Percentiles rank a stretch among this genome's conserved stretches.
Evolutionary conservation across 768 basidiomycete genomes (phyloP).

Genomic region (Kwoniella sp.): DNA sequence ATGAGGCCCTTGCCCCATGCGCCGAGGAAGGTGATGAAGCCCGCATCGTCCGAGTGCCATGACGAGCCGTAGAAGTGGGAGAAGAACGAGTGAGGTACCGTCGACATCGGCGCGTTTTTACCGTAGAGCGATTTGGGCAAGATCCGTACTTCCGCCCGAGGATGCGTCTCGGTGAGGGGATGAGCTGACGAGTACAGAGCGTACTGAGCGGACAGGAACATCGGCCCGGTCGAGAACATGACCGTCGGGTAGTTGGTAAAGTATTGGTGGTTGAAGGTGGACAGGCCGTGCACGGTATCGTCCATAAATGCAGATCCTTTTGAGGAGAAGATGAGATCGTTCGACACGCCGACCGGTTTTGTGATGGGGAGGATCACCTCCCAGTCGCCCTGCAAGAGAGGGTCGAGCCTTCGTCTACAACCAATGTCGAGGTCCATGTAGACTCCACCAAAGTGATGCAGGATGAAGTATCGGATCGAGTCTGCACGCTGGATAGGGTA

Average conservation of each 20-base stretch:
- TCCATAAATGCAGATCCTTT: constrained; percentile 82
- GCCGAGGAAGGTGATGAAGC: constrained; percentile 89
- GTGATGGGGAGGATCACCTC: constrained; percentile 85
- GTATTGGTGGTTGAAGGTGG: constrained; percentile 88
- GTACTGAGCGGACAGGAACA: constrained; percentile 95
- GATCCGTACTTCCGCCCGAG: constrained; percentile 74
- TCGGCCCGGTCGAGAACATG: constrained; percentile 98
- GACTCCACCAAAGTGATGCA: constrained; percentile 89
- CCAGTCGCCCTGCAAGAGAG: constrained; percentile 70
- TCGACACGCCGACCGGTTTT: constrained; percentile 93
- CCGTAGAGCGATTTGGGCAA: constrained; percentile 96
- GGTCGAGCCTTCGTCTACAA: constrained; percentile 78
- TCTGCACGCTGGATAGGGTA: constrained; percentile 95
- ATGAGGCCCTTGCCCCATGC: constrained; percentile 82
- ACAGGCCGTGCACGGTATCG: constrained; percentile 85
- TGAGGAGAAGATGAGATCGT: constrained; percentile 92
- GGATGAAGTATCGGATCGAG: constrained; percentile 94
- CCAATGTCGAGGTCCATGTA: constrained; percentile 98
- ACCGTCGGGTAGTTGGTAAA: constrained; percentile 97
- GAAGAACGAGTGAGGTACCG: constrained; percentile 89
- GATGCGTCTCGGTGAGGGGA: constrained; percentile 54
- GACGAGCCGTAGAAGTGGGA: constrained; percentile 96
- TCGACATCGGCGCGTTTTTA: constrained; percentile 79
- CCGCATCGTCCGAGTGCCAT: constrained; percentile 97
- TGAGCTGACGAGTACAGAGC: constrained; percentile 63